These are phyloP conservation scores for Castanea sativa DNA, from an alignment of 306 rosid species.

Conservation along the genomic window DNA sequence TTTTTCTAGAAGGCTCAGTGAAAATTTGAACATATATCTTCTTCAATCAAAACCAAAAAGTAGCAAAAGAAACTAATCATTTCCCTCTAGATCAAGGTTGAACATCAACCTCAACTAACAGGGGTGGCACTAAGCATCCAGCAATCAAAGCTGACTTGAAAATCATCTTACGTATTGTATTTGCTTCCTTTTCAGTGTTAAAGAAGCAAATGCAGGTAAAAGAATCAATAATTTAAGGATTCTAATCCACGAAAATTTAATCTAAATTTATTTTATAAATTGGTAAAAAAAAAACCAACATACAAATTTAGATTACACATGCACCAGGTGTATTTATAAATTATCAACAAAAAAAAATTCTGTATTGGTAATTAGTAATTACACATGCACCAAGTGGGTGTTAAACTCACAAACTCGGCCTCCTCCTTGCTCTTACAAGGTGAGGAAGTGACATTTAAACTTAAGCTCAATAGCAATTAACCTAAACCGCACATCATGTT, in stretches of 20 bases:
- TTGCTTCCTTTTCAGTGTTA: neutral
- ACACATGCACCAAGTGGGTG: too few relatives aligned
- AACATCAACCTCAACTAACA: neutral
- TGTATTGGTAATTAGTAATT: too few relatives aligned
- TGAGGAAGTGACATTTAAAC: too few relatives aligned
- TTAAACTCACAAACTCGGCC: too few relatives aligned
- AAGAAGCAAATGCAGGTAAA: neutral
- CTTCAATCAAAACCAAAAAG: neutral
- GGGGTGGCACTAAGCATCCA: neutral
- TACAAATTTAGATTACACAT: too few relatives aligned
- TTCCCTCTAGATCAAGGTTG: neutral
- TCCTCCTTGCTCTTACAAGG: too few relatives aligned
- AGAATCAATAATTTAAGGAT: neutral
- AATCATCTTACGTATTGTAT: neutral
- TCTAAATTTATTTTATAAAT: neutral
- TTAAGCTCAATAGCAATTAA: too few relatives aligned
- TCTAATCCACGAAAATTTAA: neutral
- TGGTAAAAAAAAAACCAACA: neutral
- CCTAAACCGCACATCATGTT: too few relatives aligned
- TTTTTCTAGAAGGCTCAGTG: neutral
- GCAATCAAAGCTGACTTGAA: neutral
- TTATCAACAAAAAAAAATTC: too few relatives aligned
- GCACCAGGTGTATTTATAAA: too few relatives aligned
- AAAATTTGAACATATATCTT: neutral
- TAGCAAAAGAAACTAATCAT: neutral